phyloP scores from a whole-genome alignment of 208 protist genomes.

The Crithidia brevicula region DNA sequence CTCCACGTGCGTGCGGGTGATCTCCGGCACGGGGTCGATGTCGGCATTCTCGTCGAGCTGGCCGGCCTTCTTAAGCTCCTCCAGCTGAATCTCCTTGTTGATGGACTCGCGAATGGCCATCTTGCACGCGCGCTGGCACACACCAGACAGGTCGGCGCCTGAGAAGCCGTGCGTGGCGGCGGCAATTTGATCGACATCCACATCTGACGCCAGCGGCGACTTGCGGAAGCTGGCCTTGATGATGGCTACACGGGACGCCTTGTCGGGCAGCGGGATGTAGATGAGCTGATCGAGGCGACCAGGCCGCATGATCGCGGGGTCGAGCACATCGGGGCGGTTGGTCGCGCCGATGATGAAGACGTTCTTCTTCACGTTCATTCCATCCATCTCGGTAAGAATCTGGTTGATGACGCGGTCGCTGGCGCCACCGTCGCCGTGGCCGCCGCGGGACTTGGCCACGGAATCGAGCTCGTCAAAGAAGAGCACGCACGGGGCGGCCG shows the following conservation, averaged over 20 bases:
- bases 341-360: slow-evolving; percentile 99
- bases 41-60: slow-evolving; percentile 69
- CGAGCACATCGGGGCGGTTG: slow-evolving; percentile 99
- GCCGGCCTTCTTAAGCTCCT: slow-evolving; percentile 66
- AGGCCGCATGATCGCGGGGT: slow-evolving; percentile 99
- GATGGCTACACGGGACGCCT: slow-evolving; percentile 95
- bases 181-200: slow-evolving; percentile 97
- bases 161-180: slow-evolving; percentile 98
- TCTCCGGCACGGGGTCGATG: slow-evolving; percentile 89
- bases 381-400: slow-evolving; percentile 99
- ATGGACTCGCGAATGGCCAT: slow-evolving; percentile 94
- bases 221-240: slow-evolving; percentile 98
- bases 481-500: slow-evolving; percentile 99
- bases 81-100: slow-evolving; percentile 85
- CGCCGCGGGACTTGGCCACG: slow-evolving; percentile 98
- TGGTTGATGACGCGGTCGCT: slow-evolving; percentile 99
- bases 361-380: slow-evolving; percentile 99
- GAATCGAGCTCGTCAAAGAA: slow-evolving; percentile 99
- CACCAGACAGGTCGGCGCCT: slow-evolving; percentile 98
- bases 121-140: slow-evolving; percentile 93
- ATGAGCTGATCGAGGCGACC: slow-evolving; percentile 97
- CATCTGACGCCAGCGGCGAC: slow-evolving; percentile 95
- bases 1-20: slow-evolving; percentile 92
- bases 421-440: slow-evolving; percentile 97
- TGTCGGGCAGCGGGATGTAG: slow-evolving; percentile 99